phyloP scores from a whole-genome alignment of 805 yeast species.

The Yarrowia sp. region DNA sequence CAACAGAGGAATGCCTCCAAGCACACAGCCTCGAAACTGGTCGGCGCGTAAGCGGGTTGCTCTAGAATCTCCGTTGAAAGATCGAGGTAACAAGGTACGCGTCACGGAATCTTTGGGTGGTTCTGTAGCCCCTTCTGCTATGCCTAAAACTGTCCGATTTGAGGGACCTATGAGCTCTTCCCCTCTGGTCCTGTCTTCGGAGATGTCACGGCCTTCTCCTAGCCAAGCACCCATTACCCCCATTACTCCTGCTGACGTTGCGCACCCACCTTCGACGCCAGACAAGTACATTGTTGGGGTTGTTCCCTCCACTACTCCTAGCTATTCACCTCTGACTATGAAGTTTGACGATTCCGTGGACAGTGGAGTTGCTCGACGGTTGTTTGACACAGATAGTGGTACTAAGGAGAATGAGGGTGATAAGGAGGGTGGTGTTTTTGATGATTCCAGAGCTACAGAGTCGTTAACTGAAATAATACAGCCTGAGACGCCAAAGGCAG shows the following conservation, averaged over 20 bases:
- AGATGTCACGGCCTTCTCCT: neutral
- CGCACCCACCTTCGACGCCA: neutral
- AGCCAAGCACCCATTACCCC: constrained; percentile 9
- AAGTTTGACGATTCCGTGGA: neutral
- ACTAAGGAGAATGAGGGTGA: neutral
- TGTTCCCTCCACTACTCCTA: constrained; percentile 12
- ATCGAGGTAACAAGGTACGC: neutral
- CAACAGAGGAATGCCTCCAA: neutral
- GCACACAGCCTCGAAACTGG: constrained; percentile 1
- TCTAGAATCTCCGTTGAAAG: neutral
- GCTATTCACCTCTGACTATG: neutral
- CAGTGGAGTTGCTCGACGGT: constrained; percentile 5
- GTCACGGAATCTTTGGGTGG: neutral
- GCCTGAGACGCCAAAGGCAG: too few relatives aligned
- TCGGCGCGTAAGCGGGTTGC: neutral
- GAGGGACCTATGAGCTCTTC: neutral
- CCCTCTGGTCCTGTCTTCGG: neutral
- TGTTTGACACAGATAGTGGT: neutral
- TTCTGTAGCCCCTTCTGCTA: neutral
- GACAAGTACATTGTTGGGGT: neutral
- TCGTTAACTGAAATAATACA: too few relatives aligned
- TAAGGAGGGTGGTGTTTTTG: neutral
- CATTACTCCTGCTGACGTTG: neutral
- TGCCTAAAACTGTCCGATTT: neutral
- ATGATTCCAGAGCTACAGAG: too few relatives aligned